These are phyloP conservation scores for Persicaria tinctoria DNA, from an alignment of 148 eudicot genomes.

Conservation along the genomic window DNA sequence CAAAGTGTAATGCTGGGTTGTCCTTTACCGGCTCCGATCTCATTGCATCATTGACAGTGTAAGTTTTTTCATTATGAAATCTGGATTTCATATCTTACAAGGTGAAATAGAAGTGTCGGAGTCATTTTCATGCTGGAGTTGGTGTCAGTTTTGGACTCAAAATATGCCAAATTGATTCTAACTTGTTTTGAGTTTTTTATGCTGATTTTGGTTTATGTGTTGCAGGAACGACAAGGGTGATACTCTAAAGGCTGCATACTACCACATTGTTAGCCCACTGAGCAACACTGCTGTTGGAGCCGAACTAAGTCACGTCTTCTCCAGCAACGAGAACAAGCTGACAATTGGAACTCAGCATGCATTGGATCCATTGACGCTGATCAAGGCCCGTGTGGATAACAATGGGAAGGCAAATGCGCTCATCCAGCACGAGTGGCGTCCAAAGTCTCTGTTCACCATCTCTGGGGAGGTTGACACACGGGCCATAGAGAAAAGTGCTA, in stretches of 20 bases:
- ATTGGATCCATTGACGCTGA: constrained; percentile 52
- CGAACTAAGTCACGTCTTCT: constrained; percentile 62
- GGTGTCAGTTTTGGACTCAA: background rate
- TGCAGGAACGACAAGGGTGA: constrained; percentile 71
- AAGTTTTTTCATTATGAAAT: constrained; percentile 30
- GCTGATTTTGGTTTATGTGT: background rate
- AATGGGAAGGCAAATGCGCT: constrained; percentile 65
- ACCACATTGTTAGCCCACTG: constrained; percentile 59
- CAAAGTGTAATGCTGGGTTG: constrained; percentile 77
- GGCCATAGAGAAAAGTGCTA: constrained; percentile 78
- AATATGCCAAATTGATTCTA: background rate
- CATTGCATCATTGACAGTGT: constrained; percentile 73
- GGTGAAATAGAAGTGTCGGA: background rate
- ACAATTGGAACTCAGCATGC: constrained; percentile 66
- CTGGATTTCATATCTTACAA: background rate
- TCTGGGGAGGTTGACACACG: constrained; percentile 79
- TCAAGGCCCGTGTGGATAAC: constrained; percentile 63
- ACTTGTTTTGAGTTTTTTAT: background rate
- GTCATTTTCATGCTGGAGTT: background rate
- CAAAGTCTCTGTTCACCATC: constrained; percentile 55
- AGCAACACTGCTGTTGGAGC: constrained; percentile 76
- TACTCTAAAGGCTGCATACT: constrained; percentile 54
- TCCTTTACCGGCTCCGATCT: constrained; percentile 63
- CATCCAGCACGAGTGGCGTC: constrained; percentile 75
- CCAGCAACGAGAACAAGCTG: constrained; percentile 65